These are phyloP conservation scores for Sporothrix curviconia DNA, from an alignment of 2,329 filamentous ascomycete species.

Conservation along the genomic window DNA sequence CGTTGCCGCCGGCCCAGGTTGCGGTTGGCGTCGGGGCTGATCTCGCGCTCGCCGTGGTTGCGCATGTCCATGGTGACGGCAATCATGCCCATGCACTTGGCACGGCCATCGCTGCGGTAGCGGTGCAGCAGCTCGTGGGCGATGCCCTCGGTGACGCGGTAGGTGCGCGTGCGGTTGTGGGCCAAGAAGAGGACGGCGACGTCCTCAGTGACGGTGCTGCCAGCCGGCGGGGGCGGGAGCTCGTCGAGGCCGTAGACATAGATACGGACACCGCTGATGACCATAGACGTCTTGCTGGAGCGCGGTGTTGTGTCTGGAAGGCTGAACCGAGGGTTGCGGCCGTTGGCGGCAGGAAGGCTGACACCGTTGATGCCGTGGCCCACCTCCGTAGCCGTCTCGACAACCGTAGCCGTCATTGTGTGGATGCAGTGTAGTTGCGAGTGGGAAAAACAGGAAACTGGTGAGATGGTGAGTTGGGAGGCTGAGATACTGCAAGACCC, in stretches of 20 bases:
- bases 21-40: background rate
- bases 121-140: constrained; percentile 1
- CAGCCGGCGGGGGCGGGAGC: background rate
- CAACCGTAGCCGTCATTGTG: background rate
- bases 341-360: background rate
- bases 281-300: constrained; percentile 2
- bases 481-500: too few relatives aligned
- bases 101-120: background rate
- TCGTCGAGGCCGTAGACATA: background rate
- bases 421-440: background rate
- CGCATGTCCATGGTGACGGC: constrained; percentile 8
- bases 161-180: constrained; percentile 4
- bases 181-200: constrained; percentile 2
- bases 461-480: background rate
- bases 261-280: constrained; percentile 1
- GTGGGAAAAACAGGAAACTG: background rate
- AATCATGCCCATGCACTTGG: background rate
- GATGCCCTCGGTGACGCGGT: constrained; percentile 1
- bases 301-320: background rate
- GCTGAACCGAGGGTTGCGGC: background rate
- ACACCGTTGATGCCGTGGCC: background rate
- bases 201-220: background rate
- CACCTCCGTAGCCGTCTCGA: background rate
- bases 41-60: constrained; percentile 6
- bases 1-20: background rate